phyloP scores from a whole-genome alignment of 2,329 filamentous ascomycete species.

The Sporothrix brunneoviolacea region DNA sequence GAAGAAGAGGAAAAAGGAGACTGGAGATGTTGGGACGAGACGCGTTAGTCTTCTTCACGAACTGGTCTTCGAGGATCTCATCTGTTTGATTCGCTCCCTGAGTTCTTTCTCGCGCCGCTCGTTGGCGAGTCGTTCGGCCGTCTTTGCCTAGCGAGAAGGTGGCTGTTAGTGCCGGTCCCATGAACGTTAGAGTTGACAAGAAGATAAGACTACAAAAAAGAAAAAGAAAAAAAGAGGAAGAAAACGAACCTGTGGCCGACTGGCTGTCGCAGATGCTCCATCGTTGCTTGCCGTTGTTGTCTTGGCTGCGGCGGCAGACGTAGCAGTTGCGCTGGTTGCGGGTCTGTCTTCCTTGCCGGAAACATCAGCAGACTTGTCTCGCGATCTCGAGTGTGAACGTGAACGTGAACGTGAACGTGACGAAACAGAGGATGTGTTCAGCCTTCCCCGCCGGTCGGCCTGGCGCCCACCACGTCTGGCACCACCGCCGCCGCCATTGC shows the following conservation, averaged over 20 bases:
- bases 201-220: neutral
- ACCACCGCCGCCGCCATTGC: constrained; percentile 4
- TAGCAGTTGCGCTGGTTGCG: constrained; percentile 20
- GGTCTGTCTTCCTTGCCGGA: constrained; percentile 40
- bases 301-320: constrained; percentile 8
- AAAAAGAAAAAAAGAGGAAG: neutral
- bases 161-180: neutral
- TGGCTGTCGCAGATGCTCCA: constrained; percentile 12
- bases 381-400: constrained; percentile 35
- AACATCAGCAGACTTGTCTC: constrained; percentile 52
- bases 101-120: constrained; percentile 44
- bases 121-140: constrained; percentile 36
- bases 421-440: constrained; percentile 46
- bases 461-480: neutral
- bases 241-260: constrained; percentile 25
- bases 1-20: neutral
- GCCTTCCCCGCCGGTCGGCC: constrained; percentile 30
- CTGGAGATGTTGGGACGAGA: neutral
- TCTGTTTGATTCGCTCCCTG: constrained; percentile 49
- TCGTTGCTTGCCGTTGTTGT: neutral
- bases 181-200: neutral
- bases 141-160: constrained; percentile 25
- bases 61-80: constrained; percentile 44
- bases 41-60: constrained; percentile 39
- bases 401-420: constrained; percentile 34